Conservation (phyloP, 2,329 filamentous ascomycete species). For the Botrytis elliptica region DNA sequence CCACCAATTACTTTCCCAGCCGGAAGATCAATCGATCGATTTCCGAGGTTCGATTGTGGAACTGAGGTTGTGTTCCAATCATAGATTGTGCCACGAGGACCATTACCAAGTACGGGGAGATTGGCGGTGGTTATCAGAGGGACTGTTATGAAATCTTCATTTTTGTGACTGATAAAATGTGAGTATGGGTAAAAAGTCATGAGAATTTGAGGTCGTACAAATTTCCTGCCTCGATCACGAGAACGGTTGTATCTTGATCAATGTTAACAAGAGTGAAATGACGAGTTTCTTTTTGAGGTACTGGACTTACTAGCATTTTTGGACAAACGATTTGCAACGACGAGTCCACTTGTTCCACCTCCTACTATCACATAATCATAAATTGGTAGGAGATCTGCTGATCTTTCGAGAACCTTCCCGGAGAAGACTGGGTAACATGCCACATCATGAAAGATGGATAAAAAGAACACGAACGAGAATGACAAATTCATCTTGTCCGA, state of each 20-base stretch:
- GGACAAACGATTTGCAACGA: constrained; percentile 16
- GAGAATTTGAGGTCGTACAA: background rate
- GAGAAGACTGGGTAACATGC: background rate
- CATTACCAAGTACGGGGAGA: background rate
- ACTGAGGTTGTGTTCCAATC: constrained; percentile 44
- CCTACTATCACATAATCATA: constrained; percentile 22
- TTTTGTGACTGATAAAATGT: background rate
- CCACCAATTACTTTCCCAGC: constrained; percentile 42
- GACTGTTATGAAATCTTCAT: constrained; percentile 16
- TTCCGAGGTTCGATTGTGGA: constrained; percentile 40
- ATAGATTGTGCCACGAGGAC: constrained; percentile 37
- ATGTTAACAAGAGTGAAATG: background rate
- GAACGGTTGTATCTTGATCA: constrained; percentile 1
- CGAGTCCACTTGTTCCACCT: constrained; percentile 18
- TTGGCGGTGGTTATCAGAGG: constrained; percentile 13
- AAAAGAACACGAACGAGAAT: background rate
- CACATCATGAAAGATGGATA: background rate
- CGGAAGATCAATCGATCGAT: constrained; percentile 28
- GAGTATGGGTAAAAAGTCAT: background rate
- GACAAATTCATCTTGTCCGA: background rate
- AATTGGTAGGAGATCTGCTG: constrained; percentile 5
- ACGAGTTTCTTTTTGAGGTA: background rate
- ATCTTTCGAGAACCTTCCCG: background rate
- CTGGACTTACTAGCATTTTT: background rate
- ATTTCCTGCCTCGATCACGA: constrained; percentile 16